These are phyloP conservation scores for Vanrija sp. DNA, from an alignment of 1,284 basidiomycete species.

Conservation along the genomic window DNA sequence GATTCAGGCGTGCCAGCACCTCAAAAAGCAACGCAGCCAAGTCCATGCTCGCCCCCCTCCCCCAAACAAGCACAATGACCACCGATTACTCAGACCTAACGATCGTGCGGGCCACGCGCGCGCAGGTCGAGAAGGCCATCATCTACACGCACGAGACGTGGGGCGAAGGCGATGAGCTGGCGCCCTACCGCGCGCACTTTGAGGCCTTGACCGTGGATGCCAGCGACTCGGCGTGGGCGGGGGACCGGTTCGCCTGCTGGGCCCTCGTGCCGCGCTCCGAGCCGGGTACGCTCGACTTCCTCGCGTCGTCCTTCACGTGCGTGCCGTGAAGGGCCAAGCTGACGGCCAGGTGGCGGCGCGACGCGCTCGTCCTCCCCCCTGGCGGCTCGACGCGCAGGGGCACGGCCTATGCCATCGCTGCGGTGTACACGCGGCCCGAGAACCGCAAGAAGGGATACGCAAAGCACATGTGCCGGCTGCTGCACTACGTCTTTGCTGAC, in stretches of 20 bases:
- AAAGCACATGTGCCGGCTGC: conserved; percentile 28
- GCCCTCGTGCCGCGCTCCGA: conserved; percentile 10
- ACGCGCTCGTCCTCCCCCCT: not conserved
- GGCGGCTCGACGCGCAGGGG: not conserved
- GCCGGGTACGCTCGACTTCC: not conserved
- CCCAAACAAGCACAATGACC: not conserved
- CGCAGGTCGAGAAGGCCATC: conserved; percentile 1
- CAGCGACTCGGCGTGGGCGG: not conserved
- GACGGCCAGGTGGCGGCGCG: not conserved
- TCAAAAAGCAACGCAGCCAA: no score
- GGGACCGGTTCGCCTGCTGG: conserved; percentile 6
- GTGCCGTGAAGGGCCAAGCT: not conserved
- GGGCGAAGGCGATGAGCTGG: not conserved
- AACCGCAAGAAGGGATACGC: conserved; percentile 35
- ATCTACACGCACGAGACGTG: not conserved
- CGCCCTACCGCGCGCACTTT: not conserved
- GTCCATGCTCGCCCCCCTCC: no score
- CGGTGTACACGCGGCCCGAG: conserved; percentile 29
- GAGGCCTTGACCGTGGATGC: not conserved
- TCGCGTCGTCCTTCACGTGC: conserved; percentile 6
- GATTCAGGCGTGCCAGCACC: no score
- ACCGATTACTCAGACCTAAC: conserved; percentile 13
- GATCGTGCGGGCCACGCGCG: conserved; percentile 13
- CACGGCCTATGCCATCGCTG: conserved; percentile 30
- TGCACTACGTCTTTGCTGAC: conserved; percentile 29